Evolutionary conservation across 257 asterid genomes (phyloP), one percentile per base, ranked within the genome.

Genomic region (Ballota nigra): DNA sequence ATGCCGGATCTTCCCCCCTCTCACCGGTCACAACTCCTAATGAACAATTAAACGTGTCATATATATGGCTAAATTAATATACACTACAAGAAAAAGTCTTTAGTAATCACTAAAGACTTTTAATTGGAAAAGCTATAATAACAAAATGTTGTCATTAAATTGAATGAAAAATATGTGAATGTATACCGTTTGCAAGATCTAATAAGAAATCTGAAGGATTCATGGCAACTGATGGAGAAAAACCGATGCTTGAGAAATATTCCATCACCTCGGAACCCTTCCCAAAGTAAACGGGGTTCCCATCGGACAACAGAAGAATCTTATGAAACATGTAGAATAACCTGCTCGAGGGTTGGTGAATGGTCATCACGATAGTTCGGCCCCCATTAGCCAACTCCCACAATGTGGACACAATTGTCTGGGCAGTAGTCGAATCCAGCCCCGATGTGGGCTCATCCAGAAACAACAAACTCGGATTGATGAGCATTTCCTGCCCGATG

Each of bases 361-460:
- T 87, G 8, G 97, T 87, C 92, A 89, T 91, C 7, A 77, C 86
- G 6, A 87, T 41, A 0, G 97, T 87, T 65, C 95, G 72, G 0
- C 95, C 95, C 1, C 88, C 95, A 5, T 76, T 77, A 1, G 81
- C 86, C 4, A 91, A 22, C 36, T 89, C 96, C 83, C 83, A 61
- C 19, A 91, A 63, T 0, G 90, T 89, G 0, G 91, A 76, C 8
- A 91, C 89, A 4, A 91, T 91, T 73, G 78, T 82, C 49, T 82
- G 90, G 2, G 96, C 96, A 0, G 95, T 89, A 1, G 96, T 91
- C 0, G 97, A 89, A 66, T 91, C 97, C 2, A 89, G 83, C 0
- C 96, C 96, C 0, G 97, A 91, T 0, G 97, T 91, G 1, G 97
- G 97, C 66, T 91, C 97, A 24, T 91, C 96, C 71, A 91, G 84